Evolutionary conservation across 1,284 basidiomycete species (phyloP), one percentile per base, ranked within the genome.

Genomic region (Ustilago cynodontis): DNA sequence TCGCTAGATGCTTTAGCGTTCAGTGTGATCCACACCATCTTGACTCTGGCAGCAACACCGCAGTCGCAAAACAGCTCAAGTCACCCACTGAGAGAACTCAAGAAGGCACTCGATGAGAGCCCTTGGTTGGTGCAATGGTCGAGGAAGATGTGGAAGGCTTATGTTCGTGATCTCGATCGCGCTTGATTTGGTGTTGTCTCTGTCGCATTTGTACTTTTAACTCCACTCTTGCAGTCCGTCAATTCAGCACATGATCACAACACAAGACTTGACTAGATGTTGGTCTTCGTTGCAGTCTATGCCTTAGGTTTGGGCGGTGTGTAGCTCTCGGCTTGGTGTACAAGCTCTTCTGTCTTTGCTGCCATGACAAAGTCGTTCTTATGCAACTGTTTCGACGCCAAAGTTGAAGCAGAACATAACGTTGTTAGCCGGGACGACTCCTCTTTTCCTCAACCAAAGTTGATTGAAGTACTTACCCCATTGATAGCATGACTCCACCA

Each of bases 331-430:
- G 83, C 79, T 0, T 55, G 24, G 8, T 64, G 57, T 4, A 73
- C 82, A 7, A 82, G 63, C 47, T 78, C 65, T 64, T 85, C 82
- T 14, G 84, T 85, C 61, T 81, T 82, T 6, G 82, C 79, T 28
- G 84, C 84, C 82, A 85, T 84, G 61, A 85, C 66, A 71, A 80
- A 85, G 69, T 85, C 83, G 59, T 84, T 85, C 31, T 78, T 68
- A 59, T 84, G 83, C 16, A 85, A 74, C 83, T 85, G 63, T 50
- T 24, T n/a, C 11, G 13, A 3, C 16, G 10, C 20, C 22, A 26
- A n/a, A 28, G 31, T 10, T 13, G 14, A 41, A 14, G n/a, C n/a
- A 18, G 18, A 3, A 22, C 18, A 6, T 3, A 60, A 54, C 24
- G 53, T 16, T 8, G 65, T 57, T 29, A 57, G 50, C 26, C 4